phyloP scores from a whole-genome alignment of 305 asterid species.

The Fraxinus dipetala region DNA sequence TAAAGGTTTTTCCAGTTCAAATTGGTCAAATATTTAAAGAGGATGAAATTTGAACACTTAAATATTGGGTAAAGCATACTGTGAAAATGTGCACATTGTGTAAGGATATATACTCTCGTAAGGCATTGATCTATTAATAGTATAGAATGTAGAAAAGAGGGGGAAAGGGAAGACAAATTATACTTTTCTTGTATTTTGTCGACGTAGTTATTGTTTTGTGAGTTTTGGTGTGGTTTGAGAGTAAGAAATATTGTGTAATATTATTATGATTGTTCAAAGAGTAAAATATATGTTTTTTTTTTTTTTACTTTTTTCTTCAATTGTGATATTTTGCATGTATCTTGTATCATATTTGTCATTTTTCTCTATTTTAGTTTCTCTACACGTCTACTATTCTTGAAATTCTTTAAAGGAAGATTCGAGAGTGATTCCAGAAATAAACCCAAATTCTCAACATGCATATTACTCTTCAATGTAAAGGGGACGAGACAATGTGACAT shows the following conservation, averaged over 20 bases:
- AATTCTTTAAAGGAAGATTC: not conserved
- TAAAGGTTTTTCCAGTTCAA: too few relatives aligned
- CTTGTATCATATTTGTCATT: not conserved
- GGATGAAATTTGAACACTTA: too few relatives aligned
- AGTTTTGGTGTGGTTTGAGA: not conserved
- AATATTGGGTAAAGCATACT: too few relatives aligned
- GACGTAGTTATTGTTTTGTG: not conserved
- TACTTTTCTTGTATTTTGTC: not conserved
- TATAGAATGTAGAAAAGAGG: too few relatives aligned
- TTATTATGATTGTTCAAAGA: not conserved
- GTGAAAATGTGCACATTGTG: too few relatives aligned
- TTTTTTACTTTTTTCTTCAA: not conserved
- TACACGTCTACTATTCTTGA: not conserved
- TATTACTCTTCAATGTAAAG: not conserved
- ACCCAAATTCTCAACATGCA: not conserved
- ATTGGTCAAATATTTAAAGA: too few relatives aligned
- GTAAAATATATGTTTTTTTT: not conserved
- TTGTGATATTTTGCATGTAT: not conserved
- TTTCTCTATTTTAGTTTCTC: not conserved
- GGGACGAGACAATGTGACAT: slow-evolving; percentile 10
- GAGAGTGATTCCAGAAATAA: not conserved
- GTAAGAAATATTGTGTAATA: not conserved
- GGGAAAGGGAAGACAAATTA: too few relatives aligned
- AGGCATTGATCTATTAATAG: too few relatives aligned
- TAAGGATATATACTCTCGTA: too few relatives aligned